Evolutionary conservation across 495 filamentous ascomycete species (phyloP).

Genomic region (Copromyces sp.): DNA sequence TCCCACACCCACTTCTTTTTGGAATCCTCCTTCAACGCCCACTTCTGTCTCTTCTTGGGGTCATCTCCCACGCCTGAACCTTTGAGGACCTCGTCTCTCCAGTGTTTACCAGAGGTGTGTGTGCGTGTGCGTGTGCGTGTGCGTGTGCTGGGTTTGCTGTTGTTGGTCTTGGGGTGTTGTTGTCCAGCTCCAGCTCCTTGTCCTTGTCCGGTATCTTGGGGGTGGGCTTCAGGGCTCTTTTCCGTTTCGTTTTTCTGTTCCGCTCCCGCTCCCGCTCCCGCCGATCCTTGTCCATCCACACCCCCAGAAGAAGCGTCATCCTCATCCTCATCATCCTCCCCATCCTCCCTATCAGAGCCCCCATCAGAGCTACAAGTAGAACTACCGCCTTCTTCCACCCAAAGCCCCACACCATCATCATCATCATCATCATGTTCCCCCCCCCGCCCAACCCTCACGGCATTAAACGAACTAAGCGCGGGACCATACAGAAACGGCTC

Average conservation of each 20-base stretch:
- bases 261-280: no score
- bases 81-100: not conserved
- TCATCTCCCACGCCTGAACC: conserved; percentile 2
- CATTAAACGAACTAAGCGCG: conserved; percentile 61
- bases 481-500: conserved; percentile 75
- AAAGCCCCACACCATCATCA: conserved; percentile 30
- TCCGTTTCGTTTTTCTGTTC: no score
- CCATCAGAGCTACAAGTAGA: no score
- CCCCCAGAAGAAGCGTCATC: no score
- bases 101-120: not conserved
- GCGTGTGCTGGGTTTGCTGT: not conserved
- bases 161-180: not conserved
- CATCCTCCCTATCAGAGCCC: no score
- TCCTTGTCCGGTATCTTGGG: no score
- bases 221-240: no score
- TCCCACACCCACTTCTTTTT: conserved; percentile 42
- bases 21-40: conserved; percentile 45
- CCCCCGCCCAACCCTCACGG: conserved; percentile 49
- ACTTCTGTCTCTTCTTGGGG: conserved; percentile 48
- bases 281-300: no score
- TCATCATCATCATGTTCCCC: conserved; percentile 32
- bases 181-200: no score
- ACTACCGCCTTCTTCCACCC: conserved; percentile 52
- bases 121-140: no score
- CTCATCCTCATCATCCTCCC: no score